A percentile compares a stretch with the other conserved stretches of the same genome.
Conservation (phyloP, 2,329 filamentous ascomycete genomes). For the Diplodia scrobiculata region DNA sequence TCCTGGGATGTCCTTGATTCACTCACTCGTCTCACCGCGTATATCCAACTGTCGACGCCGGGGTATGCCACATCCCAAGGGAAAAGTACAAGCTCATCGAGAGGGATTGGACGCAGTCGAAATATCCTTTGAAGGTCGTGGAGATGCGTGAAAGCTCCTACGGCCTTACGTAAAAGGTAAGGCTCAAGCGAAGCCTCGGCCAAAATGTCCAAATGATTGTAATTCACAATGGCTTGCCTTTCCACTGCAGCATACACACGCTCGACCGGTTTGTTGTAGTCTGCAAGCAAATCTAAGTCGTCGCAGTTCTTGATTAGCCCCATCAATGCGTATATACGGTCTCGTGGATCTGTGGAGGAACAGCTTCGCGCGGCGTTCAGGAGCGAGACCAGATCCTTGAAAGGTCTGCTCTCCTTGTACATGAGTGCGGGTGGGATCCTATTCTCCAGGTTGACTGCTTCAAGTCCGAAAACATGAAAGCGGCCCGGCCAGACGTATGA, state of each 20-base stretch:
- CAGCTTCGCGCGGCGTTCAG: background rate
- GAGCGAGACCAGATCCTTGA: background rate
- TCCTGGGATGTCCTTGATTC: background rate
- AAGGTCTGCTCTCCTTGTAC: background rate
- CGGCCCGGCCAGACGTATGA: background rate
- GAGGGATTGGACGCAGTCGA: background rate
- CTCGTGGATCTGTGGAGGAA: background rate
- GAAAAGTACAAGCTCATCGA: background rate
- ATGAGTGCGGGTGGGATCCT: background rate
- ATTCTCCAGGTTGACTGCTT: background rate
- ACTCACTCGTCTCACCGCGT: background rate
- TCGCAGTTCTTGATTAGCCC: background rate
- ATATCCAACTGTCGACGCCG: background rate
- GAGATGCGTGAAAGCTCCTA: background rate
- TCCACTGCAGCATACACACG: background rate
- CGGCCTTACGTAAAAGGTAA: background rate
- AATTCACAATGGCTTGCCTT: background rate
- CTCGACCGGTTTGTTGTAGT: background rate
- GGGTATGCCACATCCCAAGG: background rate
- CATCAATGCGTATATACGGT: constrained; percentile 9
- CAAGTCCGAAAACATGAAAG: background rate
- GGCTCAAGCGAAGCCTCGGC: background rate
- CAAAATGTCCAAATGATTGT: background rate
- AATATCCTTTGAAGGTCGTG: background rate
- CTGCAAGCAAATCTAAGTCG: background rate